phyloP scores from a whole-genome alignment of 2,329 filamentous ascomycete species.

The Aspergillus awamori region DNA sequence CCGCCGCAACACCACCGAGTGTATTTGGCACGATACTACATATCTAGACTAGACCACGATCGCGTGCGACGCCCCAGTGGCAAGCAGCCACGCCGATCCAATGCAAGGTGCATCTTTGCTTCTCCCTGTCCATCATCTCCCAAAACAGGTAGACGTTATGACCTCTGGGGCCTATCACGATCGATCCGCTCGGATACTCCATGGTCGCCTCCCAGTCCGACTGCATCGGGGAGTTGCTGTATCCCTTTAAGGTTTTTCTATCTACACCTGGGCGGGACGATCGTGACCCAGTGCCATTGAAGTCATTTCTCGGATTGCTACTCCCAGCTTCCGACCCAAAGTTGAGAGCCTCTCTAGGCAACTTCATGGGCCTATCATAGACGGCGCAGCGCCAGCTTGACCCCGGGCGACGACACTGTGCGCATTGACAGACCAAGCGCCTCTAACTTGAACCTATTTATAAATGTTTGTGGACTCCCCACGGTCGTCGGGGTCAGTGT shows the following conservation, averaged over 20 bases:
- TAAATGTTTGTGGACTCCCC: conserved; percentile 2
- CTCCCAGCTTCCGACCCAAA: conserved; percentile 10
- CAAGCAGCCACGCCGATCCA: neutral
- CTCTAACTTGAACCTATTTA: neutral
- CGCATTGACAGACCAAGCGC: neutral
- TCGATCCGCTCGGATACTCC: conserved; percentile 1
- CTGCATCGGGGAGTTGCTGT: neutral
- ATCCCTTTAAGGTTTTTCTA: conserved; percentile 6
- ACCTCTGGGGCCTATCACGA: conserved; percentile 5
- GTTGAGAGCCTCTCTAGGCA: conserved; percentile 2
- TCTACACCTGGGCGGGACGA: conserved; percentile 3
- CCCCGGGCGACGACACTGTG: neutral
- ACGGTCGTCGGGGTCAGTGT: neutral
- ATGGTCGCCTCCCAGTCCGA: conserved; percentile 3
- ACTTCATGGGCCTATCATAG: neutral
- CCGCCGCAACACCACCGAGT: neutral
- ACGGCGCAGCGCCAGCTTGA: neutral
- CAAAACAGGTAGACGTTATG: conserved; percentile 5
- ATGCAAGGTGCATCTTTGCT: neutral
- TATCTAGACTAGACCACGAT: neutral
- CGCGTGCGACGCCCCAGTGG: neutral
- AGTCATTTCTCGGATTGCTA: neutral
- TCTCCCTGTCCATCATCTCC: conserved; percentile 5
- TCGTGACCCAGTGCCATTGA: neutral
- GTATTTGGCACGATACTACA: neutral